Evolutionary conservation across 2,329 filamentous ascomycete species (phyloP).

Genomic region (Pyrenophora teres): DNA sequence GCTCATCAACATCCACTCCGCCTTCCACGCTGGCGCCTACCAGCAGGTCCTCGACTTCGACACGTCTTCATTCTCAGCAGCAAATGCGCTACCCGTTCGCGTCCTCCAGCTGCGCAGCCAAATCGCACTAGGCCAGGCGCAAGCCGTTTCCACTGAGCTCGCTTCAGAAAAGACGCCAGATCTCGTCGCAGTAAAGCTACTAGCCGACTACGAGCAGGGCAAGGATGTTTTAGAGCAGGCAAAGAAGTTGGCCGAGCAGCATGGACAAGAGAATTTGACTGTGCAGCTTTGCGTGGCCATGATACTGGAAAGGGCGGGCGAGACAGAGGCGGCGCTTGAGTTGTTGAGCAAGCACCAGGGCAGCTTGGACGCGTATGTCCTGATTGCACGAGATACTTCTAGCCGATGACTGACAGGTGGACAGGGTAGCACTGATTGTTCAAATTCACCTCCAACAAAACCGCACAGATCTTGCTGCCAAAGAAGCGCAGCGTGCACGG

Average conservation of each 20-base stretch:
- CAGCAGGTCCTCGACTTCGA: conserved; percentile 85
- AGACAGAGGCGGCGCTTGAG: conserved; percentile 82
- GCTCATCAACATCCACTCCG: conserved; percentile 69
- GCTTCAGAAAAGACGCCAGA: conserved; percentile 70
- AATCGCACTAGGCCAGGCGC: conserved; percentile 78
- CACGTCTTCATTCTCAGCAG: conserved; percentile 74
- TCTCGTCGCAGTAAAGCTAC: conserved; percentile 73
- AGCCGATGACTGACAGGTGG: conserved; percentile 5
- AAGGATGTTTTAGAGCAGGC: conserved; percentile 60
- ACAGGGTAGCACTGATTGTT: conserved; percentile 80
- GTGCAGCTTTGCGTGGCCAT: conserved; percentile 85
- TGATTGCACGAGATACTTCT: too few species aligned
- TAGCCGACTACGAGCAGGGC: conserved; percentile 66
- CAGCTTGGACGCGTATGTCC: conserved; percentile 70
- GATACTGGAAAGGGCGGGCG: conserved; percentile 77
- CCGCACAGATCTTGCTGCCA: conserved; percentile 84
- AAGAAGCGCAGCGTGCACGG: conserved; percentile 84
- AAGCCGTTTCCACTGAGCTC: conserved; percentile 71
- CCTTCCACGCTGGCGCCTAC: conserved; percentile 80
- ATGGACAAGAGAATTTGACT: conserved; percentile 70
- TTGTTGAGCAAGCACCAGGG: conserved; percentile 83
- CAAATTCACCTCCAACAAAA: conserved; percentile 94
- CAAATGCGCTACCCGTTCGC: conserved; percentile 76
- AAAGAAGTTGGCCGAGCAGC: conserved; percentile 69
- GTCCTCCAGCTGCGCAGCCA: conserved; percentile 81